A percentile compares a stretch with the other conserved stretches of the same genome.
Conservation (phyloP, 345 rosid species). For the Xanthoceras sorbifolium region DNA sequence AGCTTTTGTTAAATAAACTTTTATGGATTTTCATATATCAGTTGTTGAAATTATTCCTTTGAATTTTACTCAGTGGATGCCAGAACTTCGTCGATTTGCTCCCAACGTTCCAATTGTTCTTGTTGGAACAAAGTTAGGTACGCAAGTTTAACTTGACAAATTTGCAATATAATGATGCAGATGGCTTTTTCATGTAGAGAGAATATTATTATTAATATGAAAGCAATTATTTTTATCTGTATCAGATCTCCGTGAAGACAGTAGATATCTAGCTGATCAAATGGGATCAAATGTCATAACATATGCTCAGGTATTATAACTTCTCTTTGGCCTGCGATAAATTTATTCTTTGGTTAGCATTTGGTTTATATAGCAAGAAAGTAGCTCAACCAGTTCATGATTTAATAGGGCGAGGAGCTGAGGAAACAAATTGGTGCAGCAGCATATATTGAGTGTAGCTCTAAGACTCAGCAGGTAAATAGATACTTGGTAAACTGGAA, state of each 20-base stretch:
- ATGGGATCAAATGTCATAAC: conserved; percentile 69
- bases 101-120: conserved; percentile 96
- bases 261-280: conserved; percentile 69
- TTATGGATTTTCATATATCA: conserved; percentile 3
- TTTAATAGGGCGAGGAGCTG: conserved; percentile 81
- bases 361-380: background rate
- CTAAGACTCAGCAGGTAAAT: conserved; percentile 92
- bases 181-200: background rate
- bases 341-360: background rate
- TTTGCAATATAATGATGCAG: background rate
- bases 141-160: conserved; percentile 19
- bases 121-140: conserved; percentile 95
- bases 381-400: conserved; percentile 4
- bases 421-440: conserved; percentile 96
- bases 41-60: conserved; percentile 18
- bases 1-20: conserved; percentile 2
- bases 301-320: conserved; percentile 57
- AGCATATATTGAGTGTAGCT: conserved; percentile 96
- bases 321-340: background rate
- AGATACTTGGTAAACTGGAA: background rate
- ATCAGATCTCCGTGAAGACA: conserved; percentile 83
- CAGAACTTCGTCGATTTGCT: conserved; percentile 92
- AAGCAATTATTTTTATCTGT: background rate
- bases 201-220: background rate
- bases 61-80: conserved; percentile 80